phyloP scores from a whole-genome alignment of 768 basidiomycete genomes.

The Cystoderma amianthinum region DNA sequence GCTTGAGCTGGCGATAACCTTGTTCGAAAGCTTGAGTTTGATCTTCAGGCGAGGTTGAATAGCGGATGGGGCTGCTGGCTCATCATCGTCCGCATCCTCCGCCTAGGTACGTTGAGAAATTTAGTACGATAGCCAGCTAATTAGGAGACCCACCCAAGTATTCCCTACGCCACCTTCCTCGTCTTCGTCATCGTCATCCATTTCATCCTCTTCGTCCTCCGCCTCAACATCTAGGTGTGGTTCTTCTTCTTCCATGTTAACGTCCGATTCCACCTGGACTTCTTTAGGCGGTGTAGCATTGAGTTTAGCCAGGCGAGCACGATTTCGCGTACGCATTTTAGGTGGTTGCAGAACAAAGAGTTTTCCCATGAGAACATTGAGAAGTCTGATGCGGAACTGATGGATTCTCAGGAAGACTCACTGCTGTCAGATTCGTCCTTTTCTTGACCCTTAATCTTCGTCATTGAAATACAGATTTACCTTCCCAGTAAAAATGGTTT shows the following conservation, averaged over 20 bases:
- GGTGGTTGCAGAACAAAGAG: slow-evolving; percentile 1
- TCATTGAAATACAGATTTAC: too few species aligned
- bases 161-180: slow-evolving; percentile 29
- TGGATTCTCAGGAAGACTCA: neutral
- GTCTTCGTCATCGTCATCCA: slow-evolving; percentile 26
- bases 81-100: slow-evolving; percentile 15
- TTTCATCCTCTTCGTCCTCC: slow-evolving; percentile 20
- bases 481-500: too few species aligned
- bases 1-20: slow-evolving; percentile 28
- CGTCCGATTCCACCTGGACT: slow-evolving; percentile 26
- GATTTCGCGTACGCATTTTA: slow-evolving; percentile 21
- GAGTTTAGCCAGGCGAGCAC: slow-evolving; percentile 21
- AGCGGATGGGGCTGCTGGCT: slow-evolving; percentile 11
- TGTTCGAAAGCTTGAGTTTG: slow-evolving; percentile 57
- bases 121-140: neutral
- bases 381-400: neutral
- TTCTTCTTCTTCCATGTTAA: slow-evolving; percentile 28
- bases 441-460: too few species aligned
- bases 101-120: neutral
- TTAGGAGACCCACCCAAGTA: slow-evolving; percentile 6
- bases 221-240: slow-evolving; percentile 20
- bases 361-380: neutral
- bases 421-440: neutral
- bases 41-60: slow-evolving; percentile 48
- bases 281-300: slow-evolving; percentile 18